phyloP scores from a whole-genome alignment of 208 protist species.

The Crithidia expoeki region DNA sequence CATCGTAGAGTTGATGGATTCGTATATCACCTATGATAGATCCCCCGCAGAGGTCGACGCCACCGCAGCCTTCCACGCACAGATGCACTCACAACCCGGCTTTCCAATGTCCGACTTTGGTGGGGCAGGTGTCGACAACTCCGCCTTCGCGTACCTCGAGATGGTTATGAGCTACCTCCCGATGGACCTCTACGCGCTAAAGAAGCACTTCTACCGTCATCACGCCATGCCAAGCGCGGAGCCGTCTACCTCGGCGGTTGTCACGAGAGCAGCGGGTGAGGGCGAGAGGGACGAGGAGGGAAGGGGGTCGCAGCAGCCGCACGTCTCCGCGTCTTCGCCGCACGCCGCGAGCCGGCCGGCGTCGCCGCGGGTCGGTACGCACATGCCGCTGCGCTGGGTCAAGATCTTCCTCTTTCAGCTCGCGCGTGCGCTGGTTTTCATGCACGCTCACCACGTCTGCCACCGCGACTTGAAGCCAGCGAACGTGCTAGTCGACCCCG shows the following conservation, averaged over 20 bases:
- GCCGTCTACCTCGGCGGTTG: background rate
- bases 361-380: constrained; percentile 4
- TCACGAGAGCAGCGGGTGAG: background rate
- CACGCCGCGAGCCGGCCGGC: background rate
- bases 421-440: constrained; percentile 94
- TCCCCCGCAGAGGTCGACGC: constrained; percentile 23
- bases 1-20: constrained; percentile 94
- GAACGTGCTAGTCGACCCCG: constrained; percentile 84
- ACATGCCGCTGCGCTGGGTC: constrained; percentile 37
- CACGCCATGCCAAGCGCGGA: constrained; percentile 37
- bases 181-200: constrained; percentile 94
- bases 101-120: constrained; percentile 4
- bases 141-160: constrained; percentile 92
- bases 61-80: constrained; percentile 12
- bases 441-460: constrained; percentile 75
- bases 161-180: constrained; percentile 99
- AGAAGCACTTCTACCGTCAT: constrained; percentile 81
- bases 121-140: background rate
- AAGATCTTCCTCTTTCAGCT: constrained; percentile 97
- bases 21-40: constrained; percentile 93
- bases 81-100: constrained; percentile 12
- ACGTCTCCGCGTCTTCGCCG: background rate
- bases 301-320: background rate
- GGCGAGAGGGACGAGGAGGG: background rate
- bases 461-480: constrained; percentile 92